A percentile compares a stretch with the other conserved stretches of the same genome.
Evolutionary conservation across 768 basidiomycete species (phyloP).

Genomic region (Nidula microcarpa): DNA sequence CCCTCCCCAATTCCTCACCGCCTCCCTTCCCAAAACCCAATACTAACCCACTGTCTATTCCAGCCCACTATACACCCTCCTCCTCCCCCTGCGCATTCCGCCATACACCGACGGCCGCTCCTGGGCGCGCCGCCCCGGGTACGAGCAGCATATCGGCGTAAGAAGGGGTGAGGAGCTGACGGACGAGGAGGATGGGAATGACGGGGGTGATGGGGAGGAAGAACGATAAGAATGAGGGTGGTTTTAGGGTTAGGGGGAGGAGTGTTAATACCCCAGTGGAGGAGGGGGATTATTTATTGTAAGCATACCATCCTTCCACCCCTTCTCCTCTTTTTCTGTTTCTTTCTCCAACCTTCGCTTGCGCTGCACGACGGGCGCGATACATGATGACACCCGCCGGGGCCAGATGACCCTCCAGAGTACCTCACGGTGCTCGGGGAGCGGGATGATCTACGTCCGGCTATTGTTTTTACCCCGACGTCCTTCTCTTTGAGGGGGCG

Average conservation of each 20-base stretch:
- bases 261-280: too few species aligned
- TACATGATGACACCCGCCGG: constrained; percentile 70
- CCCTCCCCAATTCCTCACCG: background rate
- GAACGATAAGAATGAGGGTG: constrained; percentile 18
- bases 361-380: background rate
- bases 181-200: constrained; percentile 52
- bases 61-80: constrained; percentile 75
- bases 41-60: background rate
- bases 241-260: too few species aligned
- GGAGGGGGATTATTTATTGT: too few species aligned
- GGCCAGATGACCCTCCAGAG: constrained; percentile 80
- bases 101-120: constrained; percentile 83
- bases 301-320: too few species aligned
- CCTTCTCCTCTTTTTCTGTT: background rate
- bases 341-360: background rate
- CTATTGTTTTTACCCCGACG: constrained; percentile 15
- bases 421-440: constrained; percentile 34
- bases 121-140: constrained; percentile 73
- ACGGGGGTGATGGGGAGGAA: constrained; percentile 16
- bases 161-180: constrained; percentile 84
- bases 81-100: constrained; percentile 75
- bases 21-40: too few species aligned
- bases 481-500: too few species aligned
- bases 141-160: constrained; percentile 58
- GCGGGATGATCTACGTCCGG: constrained; percentile 62